Evolutionary conservation across 2,329 filamentous ascomycete species (phyloP), one percentile per base, ranked within the genome.

Genomic region (Claviceps lovelessii): DNA sequence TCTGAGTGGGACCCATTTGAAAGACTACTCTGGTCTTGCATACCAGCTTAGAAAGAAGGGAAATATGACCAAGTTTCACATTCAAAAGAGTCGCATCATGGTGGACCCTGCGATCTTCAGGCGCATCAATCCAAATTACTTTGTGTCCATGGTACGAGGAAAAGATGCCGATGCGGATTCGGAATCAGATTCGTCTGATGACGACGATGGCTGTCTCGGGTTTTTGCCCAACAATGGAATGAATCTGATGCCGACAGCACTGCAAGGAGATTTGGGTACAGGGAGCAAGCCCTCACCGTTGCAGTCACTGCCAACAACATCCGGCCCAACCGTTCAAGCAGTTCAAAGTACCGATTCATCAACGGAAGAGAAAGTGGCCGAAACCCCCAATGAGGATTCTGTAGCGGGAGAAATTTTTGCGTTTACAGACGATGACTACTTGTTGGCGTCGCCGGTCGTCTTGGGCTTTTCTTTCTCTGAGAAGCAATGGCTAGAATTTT

Each of bases 401-500:
- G 29, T 39, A 19, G 54, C 60, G 11, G 57, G 60, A 17, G 45
- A 50, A 8, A 62, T 17, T 76, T 17, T 76, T 1, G 73, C 79
- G 23, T 90, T 93, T 65, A 86, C 78, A 0, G 87, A 93, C 51
- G 88, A 94, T 58, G 87, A 95, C 61, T 84, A 93, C 29, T 73
- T 95, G 6, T 84, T 94, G 51, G 84, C 89, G 2, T 91, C 87
- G 2, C 86, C 90, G 0, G 83, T 94, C 0, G 87, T 95, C 0
- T 77, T 94, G 1, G 90, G 90, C 0, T 95, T 95, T 62, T 81
- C 88, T 0, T 94, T 95, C 66, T 82, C 81, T 1, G 88, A 95
- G 69, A 95, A 95, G 70, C 75, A 88, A 10, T 96, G 90, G 90
- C 78, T 95, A 0, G 88, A 95, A 66, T 89, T 95, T 62, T 84